Percentiles rank a stretch among this genome's conserved stretches.
Conservation (phyloP, 202 grass and related monocot species). For the Digitaria exilis region DNA sequence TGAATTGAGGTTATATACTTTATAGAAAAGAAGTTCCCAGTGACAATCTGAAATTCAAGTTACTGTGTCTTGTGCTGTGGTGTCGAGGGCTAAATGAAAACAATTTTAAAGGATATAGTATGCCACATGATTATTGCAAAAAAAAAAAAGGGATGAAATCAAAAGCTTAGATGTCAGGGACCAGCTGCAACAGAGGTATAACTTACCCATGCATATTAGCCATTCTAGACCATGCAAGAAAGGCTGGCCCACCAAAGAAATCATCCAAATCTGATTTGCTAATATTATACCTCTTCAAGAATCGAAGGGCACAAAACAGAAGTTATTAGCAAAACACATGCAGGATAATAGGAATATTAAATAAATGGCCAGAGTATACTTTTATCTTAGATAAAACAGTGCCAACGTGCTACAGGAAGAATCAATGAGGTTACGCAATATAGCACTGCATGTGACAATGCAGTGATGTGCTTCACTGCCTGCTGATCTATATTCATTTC, state of each 20-base stretch:
- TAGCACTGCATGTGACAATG: neutral
- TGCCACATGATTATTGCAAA: slow-evolving; percentile 1
- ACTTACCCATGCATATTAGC: slow-evolving; percentile 95
- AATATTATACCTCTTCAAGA: slow-evolving; percentile 78
- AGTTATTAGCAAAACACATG: slow-evolving; percentile 9
- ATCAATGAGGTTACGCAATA: neutral
- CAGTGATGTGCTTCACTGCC: neutral
- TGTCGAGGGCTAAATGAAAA: slow-evolving; percentile 17
- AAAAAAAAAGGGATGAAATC: neutral
- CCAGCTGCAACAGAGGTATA: neutral
- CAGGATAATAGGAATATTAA: slow-evolving; percentile 17
- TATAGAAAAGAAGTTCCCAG: neutral
- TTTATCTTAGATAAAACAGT: slow-evolving; percentile 1
- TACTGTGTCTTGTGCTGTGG: neutral
- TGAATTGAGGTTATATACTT: neutral
- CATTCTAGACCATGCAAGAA: slow-evolving; percentile 99
- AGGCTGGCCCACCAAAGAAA: slow-evolving; percentile 95
- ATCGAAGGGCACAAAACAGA: slow-evolving; percentile 6
- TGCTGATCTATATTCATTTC: neutral
- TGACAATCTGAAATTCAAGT: neutral
- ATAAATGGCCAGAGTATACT: neutral
- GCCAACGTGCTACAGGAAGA: neutral
- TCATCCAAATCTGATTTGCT: slow-evolving; percentile 82
- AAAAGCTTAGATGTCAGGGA: slow-evolving; percentile 1
- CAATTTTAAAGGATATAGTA: neutral